These are phyloP conservation scores for Paracoccidioides lutzii DNA, from an alignment of 2,329 filamentous ascomycete genomes.

Conservation along the genomic window DNA sequence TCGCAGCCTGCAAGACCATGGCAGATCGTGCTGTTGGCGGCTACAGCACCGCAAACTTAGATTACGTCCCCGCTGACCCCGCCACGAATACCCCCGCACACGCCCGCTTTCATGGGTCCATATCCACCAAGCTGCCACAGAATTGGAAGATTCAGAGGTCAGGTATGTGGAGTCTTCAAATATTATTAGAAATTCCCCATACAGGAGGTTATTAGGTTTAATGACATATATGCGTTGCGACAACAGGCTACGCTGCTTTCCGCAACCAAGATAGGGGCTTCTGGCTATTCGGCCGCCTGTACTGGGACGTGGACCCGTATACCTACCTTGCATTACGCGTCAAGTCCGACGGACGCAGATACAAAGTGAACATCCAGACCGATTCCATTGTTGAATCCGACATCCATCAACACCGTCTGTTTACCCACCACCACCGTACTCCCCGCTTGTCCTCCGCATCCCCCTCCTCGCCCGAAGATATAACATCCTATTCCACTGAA, in stretches of 20 bases:
- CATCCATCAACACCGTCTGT: slow-evolving; percentile 85
- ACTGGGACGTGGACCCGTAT: slow-evolving; percentile 88
- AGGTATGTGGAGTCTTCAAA: slow-evolving; percentile 15
- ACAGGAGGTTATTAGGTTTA: neutral
- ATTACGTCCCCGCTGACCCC: slow-evolving; percentile 44
- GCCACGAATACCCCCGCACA: slow-evolving; percentile 43
- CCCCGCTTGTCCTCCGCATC: slow-evolving; percentile 11
- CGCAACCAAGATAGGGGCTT: slow-evolving; percentile 63
- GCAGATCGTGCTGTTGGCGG: slow-evolving; percentile 78
- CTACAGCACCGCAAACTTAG: slow-evolving; percentile 61
- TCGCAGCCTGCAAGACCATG: slow-evolving; percentile 54
- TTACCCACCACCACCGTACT: slow-evolving; percentile 31
- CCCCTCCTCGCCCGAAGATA: slow-evolving; percentile 12
- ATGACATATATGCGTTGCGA: neutral
- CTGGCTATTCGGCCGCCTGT: slow-evolving; percentile 71
- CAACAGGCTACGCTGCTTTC: slow-evolving; percentile 77
- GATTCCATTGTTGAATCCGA: slow-evolving; percentile 91
- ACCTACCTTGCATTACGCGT: slow-evolving; percentile 75
- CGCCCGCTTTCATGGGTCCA: slow-evolving; percentile 71
- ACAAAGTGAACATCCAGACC: slow-evolving; percentile 91
- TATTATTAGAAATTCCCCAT: neutral
- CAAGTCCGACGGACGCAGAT: slow-evolving; percentile 80
- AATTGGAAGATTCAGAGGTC: slow-evolving; percentile 39
- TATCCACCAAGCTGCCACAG: slow-evolving; percentile 70
- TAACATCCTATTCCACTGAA: neutral